These are phyloP conservation scores for Neocallimastix lanati DNA, from an alignment of 192 early-diverging fungal genomes.

Conservation along the genomic window DNA sequence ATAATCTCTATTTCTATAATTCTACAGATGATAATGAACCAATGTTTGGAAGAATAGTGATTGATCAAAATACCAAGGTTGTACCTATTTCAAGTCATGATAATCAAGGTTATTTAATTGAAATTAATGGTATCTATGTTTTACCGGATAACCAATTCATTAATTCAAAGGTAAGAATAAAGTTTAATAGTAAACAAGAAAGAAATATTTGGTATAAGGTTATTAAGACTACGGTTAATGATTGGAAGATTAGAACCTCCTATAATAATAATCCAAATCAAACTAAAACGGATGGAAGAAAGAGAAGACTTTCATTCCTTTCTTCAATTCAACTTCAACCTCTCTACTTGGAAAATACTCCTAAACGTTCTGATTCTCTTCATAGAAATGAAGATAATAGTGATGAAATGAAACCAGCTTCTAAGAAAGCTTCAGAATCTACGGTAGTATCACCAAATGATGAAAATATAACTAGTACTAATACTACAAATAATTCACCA, in stretches of 20 bases:
- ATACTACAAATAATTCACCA: not conserved
- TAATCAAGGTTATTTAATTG: not conserved
- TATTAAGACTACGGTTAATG: not conserved
- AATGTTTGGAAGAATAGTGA: not conserved
- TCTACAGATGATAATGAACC: not conserved
- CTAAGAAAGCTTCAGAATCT: not conserved
- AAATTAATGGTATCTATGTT: not conserved
- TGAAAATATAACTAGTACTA: not conserved
- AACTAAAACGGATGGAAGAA: not conserved
- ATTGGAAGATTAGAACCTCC: not conserved
- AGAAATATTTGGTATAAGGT: not conserved
- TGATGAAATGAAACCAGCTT: not conserved
- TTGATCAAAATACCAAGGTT: not conserved
- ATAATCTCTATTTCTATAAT: not conserved
- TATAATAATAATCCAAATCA: not conserved
- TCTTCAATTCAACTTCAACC: not conserved
- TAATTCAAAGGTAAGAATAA: not conserved
- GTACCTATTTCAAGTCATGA: not conserved
- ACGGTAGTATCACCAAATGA: not conserved
- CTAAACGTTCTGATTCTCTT: not conserved
- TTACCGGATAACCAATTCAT: not conserved
- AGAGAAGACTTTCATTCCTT: not conserved
- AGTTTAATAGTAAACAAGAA: not conserved
- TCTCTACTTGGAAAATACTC: not conserved
- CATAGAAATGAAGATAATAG: not conserved